Conservation (phyloP, 345 rosid species). For the Garcia nutans region DNA sequence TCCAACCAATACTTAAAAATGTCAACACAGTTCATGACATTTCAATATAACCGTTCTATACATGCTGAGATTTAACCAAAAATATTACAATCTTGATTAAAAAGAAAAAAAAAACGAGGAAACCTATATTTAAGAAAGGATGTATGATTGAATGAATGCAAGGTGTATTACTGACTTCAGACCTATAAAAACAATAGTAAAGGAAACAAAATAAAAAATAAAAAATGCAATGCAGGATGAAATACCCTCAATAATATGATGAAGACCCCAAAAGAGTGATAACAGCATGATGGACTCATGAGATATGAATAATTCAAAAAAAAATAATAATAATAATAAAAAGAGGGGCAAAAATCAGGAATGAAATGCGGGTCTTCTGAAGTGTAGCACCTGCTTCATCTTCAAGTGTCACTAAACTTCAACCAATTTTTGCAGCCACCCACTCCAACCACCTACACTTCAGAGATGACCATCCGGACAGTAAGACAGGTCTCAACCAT, state of each 20-base stretch:
- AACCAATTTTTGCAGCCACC: conserved; percentile 13
- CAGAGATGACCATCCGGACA: not conserved
- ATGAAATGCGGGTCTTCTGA: conserved; percentile 21
- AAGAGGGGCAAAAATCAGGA: conserved; percentile 13
- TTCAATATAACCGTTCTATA: conserved; percentile 9
- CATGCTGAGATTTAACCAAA: conserved; percentile 15
- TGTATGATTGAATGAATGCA: conserved; percentile 39
- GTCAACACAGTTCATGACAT: conserved; percentile 22
- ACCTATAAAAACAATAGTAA: conserved; percentile 14
- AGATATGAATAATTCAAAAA: conserved; percentile 12
- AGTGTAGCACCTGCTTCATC: conserved; percentile 21
- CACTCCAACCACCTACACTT: conserved; percentile 16
- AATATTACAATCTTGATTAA: conserved; percentile 17
- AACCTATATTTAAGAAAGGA: not conserved
- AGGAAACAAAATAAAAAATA: not conserved
- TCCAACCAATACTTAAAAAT: conserved; percentile 17
- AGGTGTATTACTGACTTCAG: conserved; percentile 26
- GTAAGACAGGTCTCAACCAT: conserved; percentile 1
- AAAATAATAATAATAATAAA: not conserved
- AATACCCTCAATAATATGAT: conserved; percentile 31
- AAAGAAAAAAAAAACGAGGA: not conserved
- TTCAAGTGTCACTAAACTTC: conserved; percentile 21
- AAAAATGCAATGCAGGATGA: conserved; percentile 39
- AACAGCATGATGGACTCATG: conserved; percentile 22
- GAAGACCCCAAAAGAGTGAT: conserved; percentile 17